Base-by-base conservation (phyloP, 2,329 filamentous ascomycete genomes). In the Colletotrichum musae region DNA sequence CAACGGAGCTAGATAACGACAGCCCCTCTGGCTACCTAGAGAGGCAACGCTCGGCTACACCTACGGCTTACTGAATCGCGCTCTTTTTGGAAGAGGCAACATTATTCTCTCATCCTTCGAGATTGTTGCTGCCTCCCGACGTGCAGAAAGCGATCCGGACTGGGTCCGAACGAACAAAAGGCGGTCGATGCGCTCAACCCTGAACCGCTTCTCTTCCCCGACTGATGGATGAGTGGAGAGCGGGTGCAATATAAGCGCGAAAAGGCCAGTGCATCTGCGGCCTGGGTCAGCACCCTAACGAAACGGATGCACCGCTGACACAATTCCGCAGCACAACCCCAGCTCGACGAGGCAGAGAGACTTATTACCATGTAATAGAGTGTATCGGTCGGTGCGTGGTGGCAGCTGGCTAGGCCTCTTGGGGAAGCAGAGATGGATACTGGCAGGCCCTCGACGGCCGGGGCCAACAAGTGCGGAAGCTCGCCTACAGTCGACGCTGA, bases 161-260 rank as follows among this genome's bases (percentile, higher is more conserved):
- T 10, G 13, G 45, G n/a, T 10, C 9, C 18, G 45, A 24, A 43
- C 41, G 41, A n/a, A 43, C 45, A 48, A 12, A 18, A 18, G 45
- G 45, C 16, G 18, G 41, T n/a, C 16, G n/a, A 48, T 21, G 16
- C 15, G 18, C 45, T n/a, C n/a, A 10, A 48, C 45, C 9, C 45
- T 36, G 32, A 36, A 36, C 32, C 32, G 32, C 32, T 36, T 36
- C 32, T 36, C 52, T 24, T n/a, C 26, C 39, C 10, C 53, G 39
- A 48, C 26, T 18, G 36, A 59, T 18, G 36, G 36, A 59, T 18
- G 36, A 53, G 24, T 39, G n/a, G 9, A 21, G 26, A 50, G 28
- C 58, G 51, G 60, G 48, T 68, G 26, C 39, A 28, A 54, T 45
- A 43, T 62, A 58, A 66, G 59, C 65, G 48, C 53, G 18, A 64